phyloP scores from a whole-genome alignment of 352 stramenopile genomes.

The Pythium rhizo-oryzae region DNA sequence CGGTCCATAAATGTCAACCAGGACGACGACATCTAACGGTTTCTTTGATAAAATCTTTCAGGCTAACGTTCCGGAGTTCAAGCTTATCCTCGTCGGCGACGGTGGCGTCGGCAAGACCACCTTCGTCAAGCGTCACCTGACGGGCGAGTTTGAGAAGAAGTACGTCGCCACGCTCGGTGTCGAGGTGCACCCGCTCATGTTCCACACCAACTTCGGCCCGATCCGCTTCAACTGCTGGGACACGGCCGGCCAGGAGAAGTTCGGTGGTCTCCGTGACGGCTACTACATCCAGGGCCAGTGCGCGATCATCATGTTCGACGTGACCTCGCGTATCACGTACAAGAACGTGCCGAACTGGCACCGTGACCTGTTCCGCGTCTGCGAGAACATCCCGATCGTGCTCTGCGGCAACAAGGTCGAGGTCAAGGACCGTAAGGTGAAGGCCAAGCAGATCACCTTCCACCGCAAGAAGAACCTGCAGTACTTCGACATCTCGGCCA shows the following conservation, averaged over 20 bases:
- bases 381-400: constrained; percentile 99
- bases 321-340: constrained; percentile 99
- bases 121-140: constrained; percentile 99
- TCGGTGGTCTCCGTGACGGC: constrained; percentile 94
- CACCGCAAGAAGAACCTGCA: constrained; percentile 99
- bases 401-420: constrained; percentile 99
- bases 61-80: constrained; percentile 98
- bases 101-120: constrained; percentile 99
- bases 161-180: constrained; percentile 99
- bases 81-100: constrained; percentile 99
- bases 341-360: constrained; percentile 99
- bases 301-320: constrained; percentile 99
- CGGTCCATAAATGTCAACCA: too few species aligned
- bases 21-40: background rate
- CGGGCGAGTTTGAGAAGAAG: constrained; percentile 99
- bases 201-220: constrained; percentile 98
- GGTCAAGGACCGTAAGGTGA: constrained; percentile 99
- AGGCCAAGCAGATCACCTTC: constrained; percentile 99
- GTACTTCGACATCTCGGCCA: constrained; percentile 99
- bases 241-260: constrained; percentile 99
- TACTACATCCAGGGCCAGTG: constrained; percentile 99
- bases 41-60: constrained; percentile 23
- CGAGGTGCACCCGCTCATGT: constrained; percentile 98
- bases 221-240: constrained; percentile 99
- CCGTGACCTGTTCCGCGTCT: constrained; percentile 98